Base-by-base conservation (phyloP, 805 yeast species). In the Starmerella bombi region DNA sequence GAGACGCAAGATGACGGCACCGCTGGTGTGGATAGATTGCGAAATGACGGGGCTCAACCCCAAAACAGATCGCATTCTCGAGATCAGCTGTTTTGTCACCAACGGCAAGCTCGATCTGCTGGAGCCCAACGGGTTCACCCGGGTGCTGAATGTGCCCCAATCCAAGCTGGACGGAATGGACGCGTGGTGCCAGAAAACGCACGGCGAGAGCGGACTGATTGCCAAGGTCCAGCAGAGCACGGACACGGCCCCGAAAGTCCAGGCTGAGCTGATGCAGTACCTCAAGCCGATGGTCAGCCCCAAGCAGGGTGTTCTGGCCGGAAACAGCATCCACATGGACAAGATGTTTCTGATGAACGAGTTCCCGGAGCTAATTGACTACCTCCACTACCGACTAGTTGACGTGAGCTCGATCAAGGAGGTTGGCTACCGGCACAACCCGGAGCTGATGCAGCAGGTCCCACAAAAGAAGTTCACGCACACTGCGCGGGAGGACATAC, bases 31-130 rank as follows among this genome's bases (percentile, higher is more conserved):
- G 98, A 70, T 91, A 15, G 98, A 91, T 62, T 91, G 97, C 61
- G 98, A 91, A 59, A 91, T 91, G 98, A 91, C 99, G 0, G 99
- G 99, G 0, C 63, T 91, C 30, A 80, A 88, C 51, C 75, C 77
- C n/a, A 25, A 32, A 18, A 59, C 62, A 36, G 97, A 91, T 57
- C 74, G 71, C 43, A 86, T 91, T 51, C 81, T 91, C 44, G 98
- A 91, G 60, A 77, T 91, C 21, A 83, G 95, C 57, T 85, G 95
- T 57, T 64, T 88, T 30, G 67, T 91, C 34, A 91, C 99, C 2
- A 94, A 88, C 54, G 84, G 81, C 8, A 63, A 83, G 44, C 67
- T 91, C 45, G 72, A 80, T 40, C 52, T 82, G 3, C 62, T 84
- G 1, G 93, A 83, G 41, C 41, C 49, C 37, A 52, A 59, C 3